phyloP scores from a whole-genome alignment of 2,329 filamentous ascomycete species.

The Pyrenochaeta sp. region DNA sequence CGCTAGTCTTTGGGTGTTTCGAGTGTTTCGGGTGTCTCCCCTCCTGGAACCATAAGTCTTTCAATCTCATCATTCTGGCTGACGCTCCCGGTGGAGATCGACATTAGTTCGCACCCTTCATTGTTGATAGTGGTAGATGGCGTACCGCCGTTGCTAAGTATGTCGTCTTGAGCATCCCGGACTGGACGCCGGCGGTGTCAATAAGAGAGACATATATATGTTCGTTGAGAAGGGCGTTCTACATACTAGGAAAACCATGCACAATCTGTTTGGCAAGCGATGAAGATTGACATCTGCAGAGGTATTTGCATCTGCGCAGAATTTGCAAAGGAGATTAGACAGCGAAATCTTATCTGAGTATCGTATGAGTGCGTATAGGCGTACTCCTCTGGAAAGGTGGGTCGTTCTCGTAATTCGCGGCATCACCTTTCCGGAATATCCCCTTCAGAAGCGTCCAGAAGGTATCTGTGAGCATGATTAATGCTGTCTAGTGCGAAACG shows the following conservation, averaged over 20 bases:
- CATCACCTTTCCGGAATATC: not conserved
- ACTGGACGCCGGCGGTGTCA: not conserved
- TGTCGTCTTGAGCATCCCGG: not conserved
- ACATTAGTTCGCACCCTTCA: not conserved
- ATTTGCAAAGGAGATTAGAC: not conserved
- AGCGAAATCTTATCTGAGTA: not conserved
- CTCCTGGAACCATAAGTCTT: not conserved
- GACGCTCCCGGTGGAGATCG: constrained; percentile 13
- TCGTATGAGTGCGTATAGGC: not conserved
- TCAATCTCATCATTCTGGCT: constrained; percentile 16
- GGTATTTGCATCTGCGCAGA: not conserved
- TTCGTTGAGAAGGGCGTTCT: not conserved
- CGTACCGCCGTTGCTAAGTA: not conserved
- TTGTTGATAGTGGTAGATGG: not conserved
- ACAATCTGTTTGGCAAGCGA: not conserved
- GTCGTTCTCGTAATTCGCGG: not conserved
- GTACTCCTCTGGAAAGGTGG: not conserved
- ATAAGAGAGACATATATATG: not conserved
- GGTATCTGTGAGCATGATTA: not conserved
- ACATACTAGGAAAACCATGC: not conserved
- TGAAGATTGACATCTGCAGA: not conserved
- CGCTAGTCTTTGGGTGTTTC: not conserved
- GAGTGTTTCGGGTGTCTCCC: not conserved
- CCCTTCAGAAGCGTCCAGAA: not conserved
- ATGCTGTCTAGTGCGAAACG: not conserved